Conservation (phyloP, 2,329 filamentous ascomycete species). For the Fusarium chlamydosporum region DNA sequence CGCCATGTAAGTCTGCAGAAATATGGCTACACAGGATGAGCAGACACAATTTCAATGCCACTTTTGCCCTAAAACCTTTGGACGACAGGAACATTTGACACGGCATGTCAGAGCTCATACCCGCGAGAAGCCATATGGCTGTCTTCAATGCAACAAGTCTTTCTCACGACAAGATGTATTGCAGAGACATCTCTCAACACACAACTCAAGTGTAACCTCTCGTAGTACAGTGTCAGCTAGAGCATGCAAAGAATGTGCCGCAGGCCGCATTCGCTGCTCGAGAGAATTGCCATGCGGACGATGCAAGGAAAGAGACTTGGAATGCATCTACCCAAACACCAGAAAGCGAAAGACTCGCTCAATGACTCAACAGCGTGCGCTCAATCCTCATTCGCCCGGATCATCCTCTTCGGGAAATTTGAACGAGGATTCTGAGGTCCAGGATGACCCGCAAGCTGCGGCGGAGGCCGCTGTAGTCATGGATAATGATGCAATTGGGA, state of each 20-base stretch:
- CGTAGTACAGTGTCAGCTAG: conserved; percentile 13
- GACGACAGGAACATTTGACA: conserved; percentile 34
- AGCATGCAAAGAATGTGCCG: conserved; percentile 37
- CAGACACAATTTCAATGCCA: conserved; percentile 6
- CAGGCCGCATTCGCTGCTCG: conserved; percentile 36
- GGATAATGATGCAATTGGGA: not conserved
- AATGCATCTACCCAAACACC: conserved; percentile 22
- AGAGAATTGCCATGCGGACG: conserved; percentile 32
- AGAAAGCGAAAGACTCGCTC: conserved; percentile 16
- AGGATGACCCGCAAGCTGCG: not conserved
- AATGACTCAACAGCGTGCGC: not conserved
- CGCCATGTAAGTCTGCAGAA: not conserved
- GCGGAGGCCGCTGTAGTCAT: not conserved
- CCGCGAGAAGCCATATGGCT: conserved; percentile 36
- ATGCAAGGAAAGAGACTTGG: conserved; percentile 22
- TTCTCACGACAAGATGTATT: conserved; percentile 39
- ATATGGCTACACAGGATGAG: conserved; percentile 11
- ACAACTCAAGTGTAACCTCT: not conserved
- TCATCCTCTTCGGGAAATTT: not conserved
- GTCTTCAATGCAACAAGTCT: conserved; percentile 29
- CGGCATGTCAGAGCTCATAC: conserved; percentile 39
- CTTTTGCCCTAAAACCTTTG: conserved; percentile 19
- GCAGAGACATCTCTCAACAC: conserved; percentile 30
- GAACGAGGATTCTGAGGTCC: not conserved
- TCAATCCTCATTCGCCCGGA: not conserved